phyloP scores from a whole-genome alignment of 768 basidiomycete species.

The Clitopilus hobsonii region DNA sequence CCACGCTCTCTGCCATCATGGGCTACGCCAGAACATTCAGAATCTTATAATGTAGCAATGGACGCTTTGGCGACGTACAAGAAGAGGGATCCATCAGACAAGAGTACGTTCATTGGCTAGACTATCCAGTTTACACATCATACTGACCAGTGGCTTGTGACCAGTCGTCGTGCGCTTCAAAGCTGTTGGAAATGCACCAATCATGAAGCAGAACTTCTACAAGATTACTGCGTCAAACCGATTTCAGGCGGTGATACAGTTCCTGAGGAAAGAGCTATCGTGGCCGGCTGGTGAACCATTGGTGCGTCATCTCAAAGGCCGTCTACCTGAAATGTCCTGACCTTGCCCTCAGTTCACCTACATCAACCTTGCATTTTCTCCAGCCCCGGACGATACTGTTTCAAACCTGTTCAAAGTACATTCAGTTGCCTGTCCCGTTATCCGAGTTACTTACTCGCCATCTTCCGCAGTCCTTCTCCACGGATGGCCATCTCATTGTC shows the following conservation, averaged over 20 bases:
- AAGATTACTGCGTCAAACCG: slow-evolving; percentile 93
- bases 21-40: slow-evolving; percentile 23
- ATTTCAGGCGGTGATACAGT: slow-evolving; percentile 94
- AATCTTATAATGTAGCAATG: slow-evolving; percentile 43
- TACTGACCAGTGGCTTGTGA: background rate
- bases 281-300: slow-evolving; percentile 85
- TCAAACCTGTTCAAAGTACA: slow-evolving; percentile 70
- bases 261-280: slow-evolving; percentile 82
- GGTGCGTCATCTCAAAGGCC: slow-evolving; percentile 38
- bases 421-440: background rate
- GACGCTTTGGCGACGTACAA: slow-evolving; percentile 83
- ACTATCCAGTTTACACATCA: background rate
- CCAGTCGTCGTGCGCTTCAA: slow-evolving; percentile 96
- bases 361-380: slow-evolving; percentile 72
- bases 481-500: slow-evolving; percentile 86
- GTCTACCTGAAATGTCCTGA: slow-evolving; percentile 9
- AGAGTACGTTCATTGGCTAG: slow-evolving; percentile 41
- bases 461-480: slow-evolving; percentile 73
- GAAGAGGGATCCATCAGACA: slow-evolving; percentile 70
- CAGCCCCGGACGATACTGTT: slow-evolving; percentile 80
- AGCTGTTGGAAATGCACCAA: slow-evolving; percentile 94
- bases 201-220: slow-evolving; percentile 99
- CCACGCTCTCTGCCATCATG: slow-evolving; percentile 27
- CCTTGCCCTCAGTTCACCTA: slow-evolving; percentile 49
- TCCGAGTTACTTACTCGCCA: background rate